These are phyloP conservation scores for Rhododendron henanense DNA, from an alignment of 148 eudicot species.

Conservation along the genomic window DNA sequence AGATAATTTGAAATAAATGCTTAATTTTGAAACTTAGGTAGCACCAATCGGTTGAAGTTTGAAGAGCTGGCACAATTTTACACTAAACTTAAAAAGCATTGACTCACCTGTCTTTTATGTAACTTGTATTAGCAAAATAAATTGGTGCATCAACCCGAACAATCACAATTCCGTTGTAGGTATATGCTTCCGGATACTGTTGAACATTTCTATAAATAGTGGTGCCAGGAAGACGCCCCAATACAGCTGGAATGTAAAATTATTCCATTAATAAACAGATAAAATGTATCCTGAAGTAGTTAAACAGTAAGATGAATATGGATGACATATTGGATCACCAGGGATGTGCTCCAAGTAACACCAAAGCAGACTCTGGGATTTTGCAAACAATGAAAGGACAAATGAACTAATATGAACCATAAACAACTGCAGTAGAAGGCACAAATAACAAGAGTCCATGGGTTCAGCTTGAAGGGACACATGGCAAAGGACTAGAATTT, in stretches of 20 bases:
- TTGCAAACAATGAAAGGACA: neutral
- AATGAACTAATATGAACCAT: neutral
- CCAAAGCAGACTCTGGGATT: neutral
- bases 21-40: neutral
- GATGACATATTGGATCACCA: neutral
- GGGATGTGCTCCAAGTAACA: neutral
- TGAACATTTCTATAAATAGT: conserved; percentile 81
- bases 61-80: neutral
- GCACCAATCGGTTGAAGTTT: neutral
- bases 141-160: conserved; percentile 98
- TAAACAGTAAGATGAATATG: neutral
- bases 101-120: conserved; percentile 82
- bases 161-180: conserved; percentile 84
- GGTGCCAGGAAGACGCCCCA: conserved; percentile 99
- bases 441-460: neutral
- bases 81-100: neutral
- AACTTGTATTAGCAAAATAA: conserved; percentile 94
- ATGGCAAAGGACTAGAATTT: neutral
- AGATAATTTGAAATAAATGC: conserved; percentile 2
- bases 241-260: conserved; percentile 54
- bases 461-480: neutral
- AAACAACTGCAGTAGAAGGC: neutral
- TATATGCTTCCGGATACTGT: conserved; percentile 96
- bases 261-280: conserved; percentile 14
- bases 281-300: neutral